Evolutionary conservation across 148 eudicot species (phyloP).

Genomic region (Rhododendron henanense): DNA sequence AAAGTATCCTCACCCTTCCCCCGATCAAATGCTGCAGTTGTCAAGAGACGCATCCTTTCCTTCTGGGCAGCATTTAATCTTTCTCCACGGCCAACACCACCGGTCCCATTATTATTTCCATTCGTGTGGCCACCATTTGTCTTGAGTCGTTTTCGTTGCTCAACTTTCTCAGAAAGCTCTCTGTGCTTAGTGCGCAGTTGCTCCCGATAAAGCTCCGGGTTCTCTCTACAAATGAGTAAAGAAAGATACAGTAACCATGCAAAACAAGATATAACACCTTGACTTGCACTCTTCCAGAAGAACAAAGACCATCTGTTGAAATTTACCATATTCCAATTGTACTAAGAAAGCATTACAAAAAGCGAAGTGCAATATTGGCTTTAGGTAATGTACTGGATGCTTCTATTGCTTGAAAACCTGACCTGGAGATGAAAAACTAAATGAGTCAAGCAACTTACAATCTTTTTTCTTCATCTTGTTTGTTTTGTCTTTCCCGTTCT

Average conservation of each 20-base stretch:
- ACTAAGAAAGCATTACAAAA: background rate
- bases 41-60: conserved; percentile 95
- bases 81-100: conserved; percentile 97
- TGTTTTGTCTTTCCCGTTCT: conserved; percentile 69
- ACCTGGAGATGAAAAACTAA: background rate
- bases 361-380: background rate
- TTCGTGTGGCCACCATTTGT: conserved; percentile 61
- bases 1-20: conserved; percentile 99
- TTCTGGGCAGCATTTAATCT: conserved; percentile 90
- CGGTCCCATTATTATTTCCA: conserved; percentile 60
- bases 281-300: conserved; percentile 4
- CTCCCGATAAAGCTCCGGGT: conserved; percentile 81
- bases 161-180: conserved; percentile 79
- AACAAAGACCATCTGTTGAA: background rate
- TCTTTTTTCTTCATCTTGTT: conserved; percentile 83
- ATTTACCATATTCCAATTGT: background rate
- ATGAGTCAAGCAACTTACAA: conserved; percentile 45
- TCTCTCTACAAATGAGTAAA: conserved; percentile 46
- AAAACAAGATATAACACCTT: background rate
- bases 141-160: conserved; percentile 79
- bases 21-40: conserved; percentile 96
- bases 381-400: background rate
- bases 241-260: background rate
- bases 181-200: conserved; percentile 65
- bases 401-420: background rate